Conservation (phyloP, 106 monocot genomes). For the Apostasia shenzhenica region DNA sequence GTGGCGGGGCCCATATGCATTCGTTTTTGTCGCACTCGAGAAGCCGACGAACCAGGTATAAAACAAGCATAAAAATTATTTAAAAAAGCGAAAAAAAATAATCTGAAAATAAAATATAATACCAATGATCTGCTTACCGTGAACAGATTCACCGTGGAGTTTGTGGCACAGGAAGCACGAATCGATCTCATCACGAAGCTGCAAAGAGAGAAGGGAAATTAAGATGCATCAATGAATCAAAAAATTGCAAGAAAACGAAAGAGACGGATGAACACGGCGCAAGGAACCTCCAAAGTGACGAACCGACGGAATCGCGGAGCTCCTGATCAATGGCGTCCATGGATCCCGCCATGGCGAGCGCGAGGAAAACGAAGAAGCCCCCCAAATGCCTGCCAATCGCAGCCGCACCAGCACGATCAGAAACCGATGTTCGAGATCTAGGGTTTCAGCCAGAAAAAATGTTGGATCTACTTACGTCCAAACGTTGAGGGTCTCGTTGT, state of each 20-base stretch:
- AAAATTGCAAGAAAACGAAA: not conserved
- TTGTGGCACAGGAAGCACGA: constrained; percentile 8
- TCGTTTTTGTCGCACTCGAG: too few species aligned
- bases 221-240: not conserved
- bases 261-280: not conserved
- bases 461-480: constrained; percentile 64
- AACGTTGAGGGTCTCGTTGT: constrained; percentile 96
- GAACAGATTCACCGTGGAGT: constrained; percentile 11
- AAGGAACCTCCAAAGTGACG: constrained; percentile 18
- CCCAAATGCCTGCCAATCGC: constrained; percentile 55
- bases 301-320: constrained; percentile 6
- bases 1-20: too few species aligned
- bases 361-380: constrained; percentile 74
- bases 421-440: not conserved
- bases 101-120: too few species aligned
- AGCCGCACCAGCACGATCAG: constrained; percentile 4
- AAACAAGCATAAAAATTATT: too few species aligned
- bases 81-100: too few species aligned
- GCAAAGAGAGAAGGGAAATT: not conserved
- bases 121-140: constrained; percentile 4
- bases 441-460: not conserved
- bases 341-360: constrained; percentile 34
- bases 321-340: constrained; percentile 24
- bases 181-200: constrained; percentile 21
- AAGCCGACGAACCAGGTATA: too few species aligned